Evolutionary conservation across 2,329 filamentous ascomycete species (phyloP), one percentile per base, ranked within the genome.

Genomic region (Pyrenophora teres): DNA sequence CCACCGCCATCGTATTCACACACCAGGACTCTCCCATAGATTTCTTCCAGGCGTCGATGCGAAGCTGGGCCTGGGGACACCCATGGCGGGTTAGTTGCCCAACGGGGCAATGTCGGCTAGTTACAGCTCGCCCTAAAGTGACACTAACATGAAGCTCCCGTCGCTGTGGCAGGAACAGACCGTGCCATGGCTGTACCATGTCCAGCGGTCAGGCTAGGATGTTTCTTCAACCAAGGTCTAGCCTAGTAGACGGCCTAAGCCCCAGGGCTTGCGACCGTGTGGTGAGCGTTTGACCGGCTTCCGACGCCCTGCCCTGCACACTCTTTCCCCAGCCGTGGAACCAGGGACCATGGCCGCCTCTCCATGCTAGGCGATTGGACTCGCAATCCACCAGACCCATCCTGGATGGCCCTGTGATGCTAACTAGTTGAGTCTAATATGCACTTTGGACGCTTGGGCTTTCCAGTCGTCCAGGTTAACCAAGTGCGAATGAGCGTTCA

Each of bases 401-500:
- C 66, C 63, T 60, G 57, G 61, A 55, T 53, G 39, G 33, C 54
- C 54, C 59, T 62, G 59, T 60, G 55, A 57, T 49, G 59, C 54
- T 59, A 66, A 56, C 68, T 69, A 71, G 68, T 55, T 43, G 46
- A 59, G 46, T 59, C 64, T 62, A 70, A 67, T 58, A 50, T 67
- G 69, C 68, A 65, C 63, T 57, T 68, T 66, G 50, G 61, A 64
- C 66, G 60, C 67, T 71, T 70, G 65, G 68, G 62, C 60, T 47
- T 56, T 62, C 62, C 63, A 59, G 42, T 70, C 53, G 61, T 66
- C 65, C 51, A 65, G 60, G 64, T 69, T 68, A 63, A 67, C 64
- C 64, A 63, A 59, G 59, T 65, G 62, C 50, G 59, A 61, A 62
- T 69, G 61, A 61, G 57, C 64, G 60, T 65, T 64, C 58, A 57